phyloP scores from a whole-genome alignment of 2,329 filamentous ascomycete species.

The Talaromyces rugulosus region DNA sequence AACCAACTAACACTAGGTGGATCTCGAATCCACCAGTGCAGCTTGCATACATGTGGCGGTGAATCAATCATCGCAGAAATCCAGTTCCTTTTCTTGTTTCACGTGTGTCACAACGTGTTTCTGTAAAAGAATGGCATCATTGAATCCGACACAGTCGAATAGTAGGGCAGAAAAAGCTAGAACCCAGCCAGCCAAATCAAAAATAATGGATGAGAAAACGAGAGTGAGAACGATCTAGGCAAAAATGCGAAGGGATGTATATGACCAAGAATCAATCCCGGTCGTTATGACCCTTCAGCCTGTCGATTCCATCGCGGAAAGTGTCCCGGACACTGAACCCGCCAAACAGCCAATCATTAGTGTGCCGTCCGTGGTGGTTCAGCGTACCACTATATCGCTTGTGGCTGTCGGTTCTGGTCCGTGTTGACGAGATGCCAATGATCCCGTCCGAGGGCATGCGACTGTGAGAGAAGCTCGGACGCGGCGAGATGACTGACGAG shows the following conservation, averaged over 20 bases:
- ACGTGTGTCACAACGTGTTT: not conserved
- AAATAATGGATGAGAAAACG: not conserved
- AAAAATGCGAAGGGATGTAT: not conserved
- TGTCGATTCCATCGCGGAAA: constrained; percentile 38
- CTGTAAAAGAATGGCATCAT: not conserved
- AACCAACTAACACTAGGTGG: not conserved
- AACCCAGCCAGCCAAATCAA: not conserved
- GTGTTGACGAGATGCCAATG: not conserved
- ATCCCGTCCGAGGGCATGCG: not conserved
- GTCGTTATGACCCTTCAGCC: constrained; percentile 24
- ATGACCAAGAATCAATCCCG: constrained; percentile 23
- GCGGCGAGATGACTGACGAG: not conserved
- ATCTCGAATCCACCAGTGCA: not conserved
- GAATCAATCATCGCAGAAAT: not conserved
- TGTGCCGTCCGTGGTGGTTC: constrained; percentile 46
- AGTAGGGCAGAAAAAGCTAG: not conserved
- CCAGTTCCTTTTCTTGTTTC: not conserved
- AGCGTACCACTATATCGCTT: constrained; percentile 38
- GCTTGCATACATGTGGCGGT: not conserved
- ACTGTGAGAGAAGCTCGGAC: not conserved
- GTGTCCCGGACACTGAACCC: constrained; percentile 46
- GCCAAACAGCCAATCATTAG: constrained; percentile 50
- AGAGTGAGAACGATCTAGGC: not conserved
- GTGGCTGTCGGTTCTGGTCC: constrained; percentile 29
- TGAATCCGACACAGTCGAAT: not conserved